Evolutionary conservation across 768 basidiomycete species (phyloP).

Genomic region (Amanita phalloides): DNA sequence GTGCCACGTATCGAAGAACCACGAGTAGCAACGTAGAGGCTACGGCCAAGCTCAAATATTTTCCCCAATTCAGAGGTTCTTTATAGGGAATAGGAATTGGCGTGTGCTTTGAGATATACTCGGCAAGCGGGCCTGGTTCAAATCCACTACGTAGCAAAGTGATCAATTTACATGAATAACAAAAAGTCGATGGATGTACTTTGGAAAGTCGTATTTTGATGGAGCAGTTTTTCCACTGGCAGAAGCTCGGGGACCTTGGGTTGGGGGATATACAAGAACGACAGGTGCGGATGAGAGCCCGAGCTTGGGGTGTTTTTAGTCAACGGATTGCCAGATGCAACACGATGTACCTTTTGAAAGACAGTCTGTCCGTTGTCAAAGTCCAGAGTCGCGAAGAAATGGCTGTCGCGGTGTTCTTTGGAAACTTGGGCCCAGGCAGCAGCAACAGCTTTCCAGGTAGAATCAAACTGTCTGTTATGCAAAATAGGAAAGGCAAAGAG

Average conservation of each 20-base stretch:
- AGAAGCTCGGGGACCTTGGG: slow-evolving; percentile 58
- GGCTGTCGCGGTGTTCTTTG: slow-evolving; percentile 52
- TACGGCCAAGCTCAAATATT: slow-evolving; percentile 34
- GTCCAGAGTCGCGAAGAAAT: slow-evolving; percentile 91
- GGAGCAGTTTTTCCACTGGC: slow-evolving; percentile 44
- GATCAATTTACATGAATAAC: not conserved
- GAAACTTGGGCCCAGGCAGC: slow-evolving; percentile 69
- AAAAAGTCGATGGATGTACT: slow-evolving; percentile 30
- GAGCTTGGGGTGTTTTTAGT: slow-evolving; percentile 35
- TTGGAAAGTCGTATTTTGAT: slow-evolving; percentile 67
- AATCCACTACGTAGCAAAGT: slow-evolving; percentile 57
- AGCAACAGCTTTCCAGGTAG: slow-evolving; percentile 71
- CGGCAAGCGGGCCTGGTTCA: slow-evolving; percentile 65
- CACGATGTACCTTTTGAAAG: slow-evolving; percentile 64
- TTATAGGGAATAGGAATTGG: slow-evolving; percentile 76
- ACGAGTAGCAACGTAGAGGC: slow-evolving; percentile 38
- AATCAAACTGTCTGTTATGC: slow-evolving; percentile 68
- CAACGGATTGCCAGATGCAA: not conserved
- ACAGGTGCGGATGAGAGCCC: slow-evolving; percentile 79
- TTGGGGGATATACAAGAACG: slow-evolving; percentile 64
- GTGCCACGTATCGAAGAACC: slow-evolving; percentile 47
- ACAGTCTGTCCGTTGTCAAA: slow-evolving; percentile 67
- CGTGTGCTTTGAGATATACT: slow-evolving; percentile 63
- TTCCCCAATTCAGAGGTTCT: slow-evolving; percentile 66
- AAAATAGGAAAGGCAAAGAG: not conserved